phyloP scores from a whole-genome alignment of 345 rosid genomes.

The Gynandropsis gynandra region DNA sequence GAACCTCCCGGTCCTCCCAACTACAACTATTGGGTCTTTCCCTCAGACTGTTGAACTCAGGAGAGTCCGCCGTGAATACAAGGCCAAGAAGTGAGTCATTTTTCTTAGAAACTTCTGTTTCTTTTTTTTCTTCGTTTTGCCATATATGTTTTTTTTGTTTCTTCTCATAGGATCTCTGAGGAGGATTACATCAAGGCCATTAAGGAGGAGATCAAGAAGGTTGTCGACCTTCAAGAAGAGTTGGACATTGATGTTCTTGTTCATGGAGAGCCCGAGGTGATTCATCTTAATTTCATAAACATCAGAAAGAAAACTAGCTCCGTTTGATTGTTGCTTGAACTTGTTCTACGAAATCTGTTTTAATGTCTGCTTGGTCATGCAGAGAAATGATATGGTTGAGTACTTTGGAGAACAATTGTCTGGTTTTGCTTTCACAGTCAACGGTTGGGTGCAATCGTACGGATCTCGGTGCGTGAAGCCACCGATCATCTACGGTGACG shows the following conservation, averaged over 20 bases:
- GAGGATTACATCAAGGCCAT: conserved; percentile 77
- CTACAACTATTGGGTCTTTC: conserved; percentile 97
- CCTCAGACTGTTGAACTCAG: conserved; percentile 93
- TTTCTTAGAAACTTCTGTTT: conserved; percentile 1
- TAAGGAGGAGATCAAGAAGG: conserved; percentile 89
- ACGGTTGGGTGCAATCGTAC: conserved; percentile 98
- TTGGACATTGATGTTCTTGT: conserved; percentile 96
- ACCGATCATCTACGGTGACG: conserved; percentile 96
- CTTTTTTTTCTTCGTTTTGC: neutral
- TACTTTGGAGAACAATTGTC: conserved; percentile 98
- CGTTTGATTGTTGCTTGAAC: neutral
- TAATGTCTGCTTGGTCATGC: conserved; percentile 18
- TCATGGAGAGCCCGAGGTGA: conserved; percentile 98
- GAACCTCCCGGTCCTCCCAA: conserved; percentile 89
- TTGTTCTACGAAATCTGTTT: conserved; percentile 11
- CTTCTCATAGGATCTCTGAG: conserved; percentile 63
- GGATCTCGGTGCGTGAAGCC: conserved; percentile 99
- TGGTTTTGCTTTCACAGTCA: conserved; percentile 88
- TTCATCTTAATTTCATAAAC: neutral
- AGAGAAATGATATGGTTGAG: conserved; percentile 99
- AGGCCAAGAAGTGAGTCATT: conserved; percentile 73
- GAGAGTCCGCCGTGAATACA: conserved; percentile 97
- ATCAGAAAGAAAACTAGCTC: neutral
- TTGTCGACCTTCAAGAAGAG: conserved; percentile 88
- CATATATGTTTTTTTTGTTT: conserved; percentile 2